Evolutionary conservation across 2,329 filamentous ascomycete genomes (phyloP).

Genomic region (Alternaria viburni): DNA sequence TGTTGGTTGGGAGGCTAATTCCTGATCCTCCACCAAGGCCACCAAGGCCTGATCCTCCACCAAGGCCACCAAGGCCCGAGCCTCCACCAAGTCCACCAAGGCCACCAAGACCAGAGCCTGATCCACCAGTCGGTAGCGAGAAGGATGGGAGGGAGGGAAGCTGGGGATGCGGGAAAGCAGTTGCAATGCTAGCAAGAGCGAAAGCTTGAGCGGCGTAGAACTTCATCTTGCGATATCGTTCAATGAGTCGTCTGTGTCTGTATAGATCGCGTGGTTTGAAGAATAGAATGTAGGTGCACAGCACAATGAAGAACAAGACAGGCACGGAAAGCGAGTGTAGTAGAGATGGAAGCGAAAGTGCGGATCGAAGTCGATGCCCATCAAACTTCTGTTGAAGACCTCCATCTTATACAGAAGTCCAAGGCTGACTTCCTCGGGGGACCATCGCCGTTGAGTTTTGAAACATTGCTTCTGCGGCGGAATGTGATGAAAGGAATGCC

Average conservation of each 20-base stretch:
- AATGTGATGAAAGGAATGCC: neutral
- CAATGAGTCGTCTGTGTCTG: neutral
- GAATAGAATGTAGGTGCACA: constrained; percentile 26
- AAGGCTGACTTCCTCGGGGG: neutral
- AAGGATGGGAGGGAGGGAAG: constrained; percentile 21
- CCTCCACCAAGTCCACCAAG: neutral
- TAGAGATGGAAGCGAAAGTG: constrained; percentile 6
- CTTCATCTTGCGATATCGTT: constrained; percentile 28
- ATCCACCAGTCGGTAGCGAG: constrained; percentile 11
- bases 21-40: neutral
- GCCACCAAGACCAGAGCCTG: neutral
- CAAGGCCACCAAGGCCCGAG: neutral
- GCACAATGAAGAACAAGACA: constrained; percentile 18
- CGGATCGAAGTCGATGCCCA: constrained; percentile 9
- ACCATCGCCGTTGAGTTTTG: neutral
- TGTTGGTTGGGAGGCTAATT: neutral
- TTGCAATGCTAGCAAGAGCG: constrained; percentile 27
- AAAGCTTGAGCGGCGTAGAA: constrained; percentile 24
- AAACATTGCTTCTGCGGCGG: neutral
- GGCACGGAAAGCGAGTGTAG: neutral
- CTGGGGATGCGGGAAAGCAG: constrained; percentile 30
- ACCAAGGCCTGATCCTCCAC: neutral
- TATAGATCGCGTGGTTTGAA: neutral
- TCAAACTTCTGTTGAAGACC: neutral
- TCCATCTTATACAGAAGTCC: neutral